A percentile compares a stretch with the other conserved stretches of the same genome.
Conservation (phyloP, 176 grass and related monocot species). For the Triticum aestivum region DNA sequence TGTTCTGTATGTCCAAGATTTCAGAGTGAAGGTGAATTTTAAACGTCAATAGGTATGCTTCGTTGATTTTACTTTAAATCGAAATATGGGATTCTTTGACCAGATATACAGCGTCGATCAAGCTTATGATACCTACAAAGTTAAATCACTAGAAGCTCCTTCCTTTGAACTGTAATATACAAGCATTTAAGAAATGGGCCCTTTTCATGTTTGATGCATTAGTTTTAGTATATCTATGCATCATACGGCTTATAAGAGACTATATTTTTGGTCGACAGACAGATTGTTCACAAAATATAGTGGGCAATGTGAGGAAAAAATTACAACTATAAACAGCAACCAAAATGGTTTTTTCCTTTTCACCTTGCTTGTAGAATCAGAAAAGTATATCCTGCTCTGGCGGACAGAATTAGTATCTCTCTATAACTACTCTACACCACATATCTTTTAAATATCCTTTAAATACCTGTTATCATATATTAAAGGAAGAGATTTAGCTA, state of each 20-base stretch:
- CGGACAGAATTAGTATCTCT: not conserved
- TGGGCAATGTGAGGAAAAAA: not conserved
- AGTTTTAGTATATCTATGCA: not conserved
- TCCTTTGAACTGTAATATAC: not conserved
- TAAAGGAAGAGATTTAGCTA: not conserved
- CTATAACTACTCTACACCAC: not conserved
- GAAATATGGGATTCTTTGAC: not conserved
- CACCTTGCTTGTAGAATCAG: not conserved
- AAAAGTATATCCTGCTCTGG: slow-evolving; percentile 12
- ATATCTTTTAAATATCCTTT: not conserved
- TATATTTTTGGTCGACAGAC: not conserved
- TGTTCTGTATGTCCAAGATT: not conserved
- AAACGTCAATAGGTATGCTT: not conserved
- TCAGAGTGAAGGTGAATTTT: not conserved
- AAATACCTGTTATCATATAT: not conserved
- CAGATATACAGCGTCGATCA: not conserved
- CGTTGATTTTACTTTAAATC: not conserved
- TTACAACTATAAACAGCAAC: not conserved
- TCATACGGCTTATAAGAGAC: not conserved
- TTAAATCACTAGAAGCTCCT: not conserved
- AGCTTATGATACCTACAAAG: not conserved
- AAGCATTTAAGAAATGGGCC: not conserved
- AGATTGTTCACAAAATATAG: not conserved
- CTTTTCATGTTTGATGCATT: not conserved
- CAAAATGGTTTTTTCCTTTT: not conserved